phyloP scores from a whole-genome alignment of 1,284 basidiomycete genomes.

The Neonothopanus nambi region DNA sequence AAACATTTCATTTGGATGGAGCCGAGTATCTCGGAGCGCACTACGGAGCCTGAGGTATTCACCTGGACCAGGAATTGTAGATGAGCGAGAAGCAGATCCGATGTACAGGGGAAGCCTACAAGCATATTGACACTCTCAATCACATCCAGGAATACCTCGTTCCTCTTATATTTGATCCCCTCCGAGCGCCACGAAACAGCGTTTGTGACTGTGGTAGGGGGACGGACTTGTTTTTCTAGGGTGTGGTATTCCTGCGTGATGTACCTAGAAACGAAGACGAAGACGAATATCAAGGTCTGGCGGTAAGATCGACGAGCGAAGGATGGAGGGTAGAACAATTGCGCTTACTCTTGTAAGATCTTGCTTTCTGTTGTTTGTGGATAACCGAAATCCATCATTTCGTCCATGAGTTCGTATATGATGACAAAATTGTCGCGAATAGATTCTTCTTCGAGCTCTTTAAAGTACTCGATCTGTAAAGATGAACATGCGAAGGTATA shows the following conservation, averaged over 20 bases:
- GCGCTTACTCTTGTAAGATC: conserved; percentile 92
- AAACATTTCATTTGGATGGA: conserved; percentile 99
- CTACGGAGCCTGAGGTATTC: conserved; percentile 96
- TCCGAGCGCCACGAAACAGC: conserved; percentile 99
- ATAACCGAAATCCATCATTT: conserved; percentile 99
- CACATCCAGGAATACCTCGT: conserved; percentile 99
- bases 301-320: conserved; percentile 28
- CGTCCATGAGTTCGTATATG: conserved; percentile 96
- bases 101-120: conserved; percentile 45
- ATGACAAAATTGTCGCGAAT: conserved; percentile 99
- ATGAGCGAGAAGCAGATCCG: neutral
- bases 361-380: conserved; percentile 99
- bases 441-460: conserved; percentile 98
- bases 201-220: conserved; percentile 97
- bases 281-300: conserved; percentile 49
- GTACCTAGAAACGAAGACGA: conserved; percentile 51
- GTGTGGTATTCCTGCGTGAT: conserved; percentile 99
- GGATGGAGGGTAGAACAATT: neutral
- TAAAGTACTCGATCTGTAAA: conserved; percentile 86
- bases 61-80: conserved; percentile 61
- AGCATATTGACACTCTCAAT: conserved; percentile 97
- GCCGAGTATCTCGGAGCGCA: conserved; percentile 95
- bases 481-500: neutral
- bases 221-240: conserved; percentile 93
- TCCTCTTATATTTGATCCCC: conserved; percentile 97